A percentile compares a stretch with the other conserved stretches of the same genome.
Conservation (phyloP, 2,329 filamentous ascomycete species). For the Colletotrichum chlorophyti region DNA sequence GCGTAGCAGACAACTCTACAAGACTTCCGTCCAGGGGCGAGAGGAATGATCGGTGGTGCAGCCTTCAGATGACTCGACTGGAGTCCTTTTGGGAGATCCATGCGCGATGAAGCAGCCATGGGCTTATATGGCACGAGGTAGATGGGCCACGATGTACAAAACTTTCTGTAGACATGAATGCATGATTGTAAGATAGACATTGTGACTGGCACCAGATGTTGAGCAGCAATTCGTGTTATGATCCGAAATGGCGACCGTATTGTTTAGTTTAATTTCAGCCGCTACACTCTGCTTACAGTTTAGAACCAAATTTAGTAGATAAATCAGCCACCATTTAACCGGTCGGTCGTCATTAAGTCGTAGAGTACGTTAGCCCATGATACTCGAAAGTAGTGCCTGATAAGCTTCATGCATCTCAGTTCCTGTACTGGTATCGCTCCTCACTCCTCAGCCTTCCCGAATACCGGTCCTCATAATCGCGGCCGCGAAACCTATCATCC, state of each 20-base stretch:
- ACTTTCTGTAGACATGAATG: not conserved
- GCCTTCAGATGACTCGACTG: not conserved
- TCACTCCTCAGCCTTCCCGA: conserved; percentile 21
- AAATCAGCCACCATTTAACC: no score
- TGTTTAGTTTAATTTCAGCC: no score
- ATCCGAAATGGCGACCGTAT: no score
- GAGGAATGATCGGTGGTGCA: no score
- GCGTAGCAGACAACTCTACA: no score
- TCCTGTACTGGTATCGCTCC: conserved; percentile 16
- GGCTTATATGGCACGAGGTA: not conserved
- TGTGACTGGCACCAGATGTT: no score
- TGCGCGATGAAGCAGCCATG: not conserved
- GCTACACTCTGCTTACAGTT: no score
- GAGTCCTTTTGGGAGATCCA: not conserved
- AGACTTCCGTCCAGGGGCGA: no score
- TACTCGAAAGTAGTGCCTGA: no score
- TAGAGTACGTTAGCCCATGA: not conserved
- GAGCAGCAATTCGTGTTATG: no score
- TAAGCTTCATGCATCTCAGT: no score
- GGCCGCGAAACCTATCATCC: conserved; percentile 30
- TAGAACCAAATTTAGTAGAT: no score
- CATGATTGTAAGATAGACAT: not conserved
- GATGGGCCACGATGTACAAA: not conserved
- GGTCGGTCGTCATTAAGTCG: conserved; percentile 3
- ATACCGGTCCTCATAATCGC: conserved; percentile 34